These are phyloP conservation scores for Pueraria montana DNA, from an alignment of 306 rosid species.

Conservation along the genomic window DNA sequence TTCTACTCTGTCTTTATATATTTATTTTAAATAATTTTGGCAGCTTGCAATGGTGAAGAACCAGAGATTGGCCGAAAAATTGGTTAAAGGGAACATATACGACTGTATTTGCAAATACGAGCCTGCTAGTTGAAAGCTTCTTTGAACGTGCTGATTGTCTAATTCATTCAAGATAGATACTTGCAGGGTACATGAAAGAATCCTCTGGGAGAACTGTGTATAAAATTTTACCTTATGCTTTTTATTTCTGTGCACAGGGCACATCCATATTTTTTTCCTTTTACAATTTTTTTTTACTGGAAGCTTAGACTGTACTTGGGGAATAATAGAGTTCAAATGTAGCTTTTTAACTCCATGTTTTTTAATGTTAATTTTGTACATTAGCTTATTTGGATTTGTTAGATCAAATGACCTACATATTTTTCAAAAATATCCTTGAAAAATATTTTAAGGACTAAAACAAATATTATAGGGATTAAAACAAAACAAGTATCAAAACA, in stretches of 20 bases:
- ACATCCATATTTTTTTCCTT: neutral
- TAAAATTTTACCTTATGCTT: neutral
- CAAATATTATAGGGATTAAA: too few relatives aligned
- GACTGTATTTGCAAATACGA: conserved; percentile 92
- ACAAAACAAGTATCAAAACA: too few relatives aligned
- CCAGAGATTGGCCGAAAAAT: conserved; percentile 94
- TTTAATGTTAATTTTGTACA: neutral
- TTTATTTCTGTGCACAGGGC: conserved; percentile 12
- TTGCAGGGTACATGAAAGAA: conserved; percentile 5
- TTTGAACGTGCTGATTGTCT: neutral
- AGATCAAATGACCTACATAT: too few relatives aligned
- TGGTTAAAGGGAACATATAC: conserved; percentile 83
- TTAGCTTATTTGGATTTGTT: neutral
- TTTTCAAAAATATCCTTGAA: too few relatives aligned
- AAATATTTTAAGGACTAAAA: too few relatives aligned
- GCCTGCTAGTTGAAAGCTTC: conserved; percentile 64
- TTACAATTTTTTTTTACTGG: neutral
- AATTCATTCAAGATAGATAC: neutral
- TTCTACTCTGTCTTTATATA: neutral
- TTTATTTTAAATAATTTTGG: conserved; percentile 35
- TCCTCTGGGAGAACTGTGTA: neutral
- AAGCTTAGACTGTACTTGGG: neutral
- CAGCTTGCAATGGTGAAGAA: conserved; percentile 99
- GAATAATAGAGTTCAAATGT: neutral
- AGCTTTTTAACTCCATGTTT: neutral